Evolutionary conservation across 345 rosid genomes (phyloP).

Genomic region (Draba incana): DNA sequence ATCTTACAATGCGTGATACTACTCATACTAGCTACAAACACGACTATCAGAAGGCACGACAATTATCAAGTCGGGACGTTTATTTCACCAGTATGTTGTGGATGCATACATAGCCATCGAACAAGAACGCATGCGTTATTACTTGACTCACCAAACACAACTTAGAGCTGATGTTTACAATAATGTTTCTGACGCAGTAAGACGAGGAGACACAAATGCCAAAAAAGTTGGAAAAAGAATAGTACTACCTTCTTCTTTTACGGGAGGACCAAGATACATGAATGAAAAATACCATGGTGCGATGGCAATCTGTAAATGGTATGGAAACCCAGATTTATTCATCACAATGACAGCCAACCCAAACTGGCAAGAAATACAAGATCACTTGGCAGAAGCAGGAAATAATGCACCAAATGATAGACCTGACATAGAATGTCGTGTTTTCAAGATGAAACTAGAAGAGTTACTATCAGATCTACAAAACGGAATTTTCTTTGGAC

Average conservation of each 20-base stretch:
- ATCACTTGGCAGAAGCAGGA: neutral
- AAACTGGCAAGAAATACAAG: neutral
- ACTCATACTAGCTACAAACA: neutral
- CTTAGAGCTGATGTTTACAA: neutral
- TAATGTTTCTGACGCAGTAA: neutral
- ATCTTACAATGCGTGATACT: too few relatives aligned
- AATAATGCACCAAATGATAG: conserved; percentile 9
- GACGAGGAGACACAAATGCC: neutral
- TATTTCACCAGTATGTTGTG: neutral
- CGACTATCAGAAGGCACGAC: neutral
- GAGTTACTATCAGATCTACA: neutral
- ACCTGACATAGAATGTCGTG: neutral
- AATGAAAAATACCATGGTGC: neutral
- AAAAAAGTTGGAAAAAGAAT: neutral
- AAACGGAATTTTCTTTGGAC: neutral
- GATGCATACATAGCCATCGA: neutral
- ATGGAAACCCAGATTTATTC: neutral
- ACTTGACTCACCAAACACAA: too few relatives aligned
- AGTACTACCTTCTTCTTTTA: neutral
- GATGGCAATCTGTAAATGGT: neutral
- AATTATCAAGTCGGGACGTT: neutral
- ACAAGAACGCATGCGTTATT: too few relatives aligned
- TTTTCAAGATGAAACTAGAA: neutral
- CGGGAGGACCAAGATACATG: neutral
- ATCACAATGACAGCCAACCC: neutral